Base-by-base conservation (phyloP, 192 early-diverging fungal genomes). In the Podila epicladia region DNA sequence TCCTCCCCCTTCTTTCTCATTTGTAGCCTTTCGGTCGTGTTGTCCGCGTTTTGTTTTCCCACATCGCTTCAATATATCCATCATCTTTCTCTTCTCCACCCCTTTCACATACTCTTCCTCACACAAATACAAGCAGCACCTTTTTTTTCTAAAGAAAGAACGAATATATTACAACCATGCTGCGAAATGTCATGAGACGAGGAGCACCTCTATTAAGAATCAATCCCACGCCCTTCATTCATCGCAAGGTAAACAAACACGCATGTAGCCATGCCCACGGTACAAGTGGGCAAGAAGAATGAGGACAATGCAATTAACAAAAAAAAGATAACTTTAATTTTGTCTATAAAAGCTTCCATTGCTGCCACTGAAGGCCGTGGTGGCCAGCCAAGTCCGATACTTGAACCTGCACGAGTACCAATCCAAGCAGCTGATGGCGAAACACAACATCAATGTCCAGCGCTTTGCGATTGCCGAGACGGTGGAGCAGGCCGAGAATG, bases 381-480 rank as follows among this genome's bases (percentile, higher is more conserved):
- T 65, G 7, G 65, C 71, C 29, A 72, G 71, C 45, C 76, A 80
- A 48, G 70, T 80, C 32, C 76, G 76, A 9, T 58, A 69, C 61
- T 26, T 80, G 41, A 72, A 80, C 71, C 32, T 80, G 41, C 76
- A 80, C 41, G 76, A 80, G 53, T 80, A 80, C 55, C 76, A 80
- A 65, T 67, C 76, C 37, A 80, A 80, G 58, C 70, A 80, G 9
- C 33, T 80, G 50, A 80, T 80, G 70, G 64, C 71, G 20, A 80
- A 80, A 31, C 65, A 80, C 29, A 80, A 73, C 38, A 35, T 80
- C 26, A 80, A 80, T 29, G 71, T 80, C 41, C 76, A 80, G 33
- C 76, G 76, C 7, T 80, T 80, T 35, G 64, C 65, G 12, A 69
- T 80, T 59, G 69, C 68, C 19, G 76, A 80, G 33, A 50, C 76